Conservation (phyloP, 352 stramenopile genomes). For the Globisporangium solare region DNA sequence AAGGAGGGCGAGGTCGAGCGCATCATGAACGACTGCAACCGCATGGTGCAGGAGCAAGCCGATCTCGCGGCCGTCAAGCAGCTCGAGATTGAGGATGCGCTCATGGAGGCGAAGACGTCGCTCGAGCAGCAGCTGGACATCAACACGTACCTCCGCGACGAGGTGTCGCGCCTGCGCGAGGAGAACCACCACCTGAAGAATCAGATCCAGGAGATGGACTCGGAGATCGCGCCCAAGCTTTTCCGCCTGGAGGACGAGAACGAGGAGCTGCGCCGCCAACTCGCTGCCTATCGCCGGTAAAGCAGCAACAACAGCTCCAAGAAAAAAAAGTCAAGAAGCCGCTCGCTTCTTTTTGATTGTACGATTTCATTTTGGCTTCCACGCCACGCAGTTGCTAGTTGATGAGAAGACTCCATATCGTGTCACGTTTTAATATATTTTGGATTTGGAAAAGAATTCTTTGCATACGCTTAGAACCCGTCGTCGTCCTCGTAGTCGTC, state of each 20-base stretch:
- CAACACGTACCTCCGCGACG: conserved; percentile 78
- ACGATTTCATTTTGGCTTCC: not conserved
- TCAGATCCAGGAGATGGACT: conserved; percentile 84
- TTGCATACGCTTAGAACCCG: conserved; percentile 21
- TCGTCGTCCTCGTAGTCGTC: conserved; percentile 56
- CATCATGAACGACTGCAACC: conserved; percentile 82
- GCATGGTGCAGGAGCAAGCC: conserved; percentile 82
- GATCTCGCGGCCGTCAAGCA: conserved; percentile 75
- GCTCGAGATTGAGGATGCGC: conserved; percentile 77
- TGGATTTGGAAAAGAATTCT: not conserved
- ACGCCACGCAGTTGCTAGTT: not conserved
- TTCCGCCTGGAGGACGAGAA: conserved; percentile 85
- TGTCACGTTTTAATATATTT: conserved; percentile 4
- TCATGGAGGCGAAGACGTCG: conserved; percentile 81
- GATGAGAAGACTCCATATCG: not conserved
- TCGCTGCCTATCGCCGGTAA: conserved; percentile 16
- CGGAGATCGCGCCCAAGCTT: conserved; percentile 76
- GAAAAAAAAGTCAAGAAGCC: too few species aligned
- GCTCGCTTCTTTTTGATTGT: not conserved
- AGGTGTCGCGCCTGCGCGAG: conserved; percentile 74
- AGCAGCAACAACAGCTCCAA: not conserved
- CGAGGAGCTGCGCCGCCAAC: conserved; percentile 42
- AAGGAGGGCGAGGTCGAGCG: conserved; percentile 81
- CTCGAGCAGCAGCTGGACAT: conserved; percentile 83
- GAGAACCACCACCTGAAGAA: conserved; percentile 86